Conservation (phyloP, 352 stramenopile species). For the Phytophthora niederhauseri region DNA sequence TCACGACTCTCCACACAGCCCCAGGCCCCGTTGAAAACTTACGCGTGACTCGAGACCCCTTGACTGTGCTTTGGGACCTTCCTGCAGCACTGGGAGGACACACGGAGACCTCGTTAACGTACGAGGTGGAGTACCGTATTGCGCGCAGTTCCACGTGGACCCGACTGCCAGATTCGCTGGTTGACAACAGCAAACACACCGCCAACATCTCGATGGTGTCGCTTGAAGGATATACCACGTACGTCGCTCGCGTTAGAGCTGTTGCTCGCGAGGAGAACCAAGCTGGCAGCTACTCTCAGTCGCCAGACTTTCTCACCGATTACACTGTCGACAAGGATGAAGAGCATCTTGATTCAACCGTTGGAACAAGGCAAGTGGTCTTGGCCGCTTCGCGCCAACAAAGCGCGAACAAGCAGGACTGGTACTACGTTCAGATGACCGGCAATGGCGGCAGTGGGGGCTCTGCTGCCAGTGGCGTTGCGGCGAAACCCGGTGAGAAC, state of each 20-base stretch:
- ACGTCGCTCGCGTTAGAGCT: slow-evolving; percentile 50
- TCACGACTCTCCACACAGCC: slow-evolving; percentile 34
- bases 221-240: slow-evolving; percentile 43
- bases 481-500: slow-evolving; percentile 44
- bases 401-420: slow-evolving; percentile 54
- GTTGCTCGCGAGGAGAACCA: slow-evolving; percentile 25
- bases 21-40: slow-evolving; percentile 34
- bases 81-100: slow-evolving; percentile 37
- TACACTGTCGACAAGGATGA: slow-evolving; percentile 14
- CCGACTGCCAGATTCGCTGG: slow-evolving; percentile 3
- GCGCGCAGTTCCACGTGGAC: slow-evolving; percentile 55
- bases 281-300: slow-evolving; percentile 34
- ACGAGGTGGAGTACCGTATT: slow-evolving; percentile 55
- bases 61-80: slow-evolving; percentile 44
- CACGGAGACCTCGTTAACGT: slow-evolving; percentile 20
- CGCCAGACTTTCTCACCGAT: slow-evolving; percentile 47
- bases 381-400: slow-evolving; percentile 34
- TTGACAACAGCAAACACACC: slow-evolving; percentile 17
- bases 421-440: slow-evolving; percentile 68
- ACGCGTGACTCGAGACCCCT: slow-evolving; percentile 28
- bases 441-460: slow-evolving; percentile 49
- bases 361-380: slow-evolving; percentile 23
- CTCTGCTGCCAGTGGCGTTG: slow-evolving; percentile 6
- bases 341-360: not conserved
- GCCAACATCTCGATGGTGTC: slow-evolving; percentile 18